These are phyloP conservation scores for Conidiobolus coronatus DNA, from an alignment of 371 early-diverging fungal species.

Conservation along the genomic window DNA sequence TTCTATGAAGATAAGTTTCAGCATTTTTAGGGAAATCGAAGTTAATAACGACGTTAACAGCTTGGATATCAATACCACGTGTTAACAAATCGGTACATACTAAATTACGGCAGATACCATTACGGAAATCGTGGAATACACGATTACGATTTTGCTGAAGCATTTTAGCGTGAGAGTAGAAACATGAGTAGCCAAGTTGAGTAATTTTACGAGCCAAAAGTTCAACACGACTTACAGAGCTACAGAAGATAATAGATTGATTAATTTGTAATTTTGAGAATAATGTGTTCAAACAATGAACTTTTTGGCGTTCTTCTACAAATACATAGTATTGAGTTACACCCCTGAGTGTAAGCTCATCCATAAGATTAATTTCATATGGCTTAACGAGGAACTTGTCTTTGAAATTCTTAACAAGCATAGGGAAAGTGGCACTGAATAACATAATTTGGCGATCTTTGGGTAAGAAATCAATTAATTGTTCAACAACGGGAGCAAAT, in stretches of 20 bases:
- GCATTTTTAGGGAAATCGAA: constrained; percentile 98
- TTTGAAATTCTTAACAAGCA: constrained; percentile 86
- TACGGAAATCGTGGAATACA: constrained; percentile 96
- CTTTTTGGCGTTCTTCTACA: constrained; percentile 95
- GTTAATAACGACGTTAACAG: constrained; percentile 98
- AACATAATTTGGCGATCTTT: constrained; percentile 82
- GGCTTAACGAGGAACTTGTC: constrained; percentile 83
- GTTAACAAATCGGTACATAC: constrained; percentile 95
- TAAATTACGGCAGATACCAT: constrained; percentile 84
- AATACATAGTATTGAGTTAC: constrained; percentile 97
- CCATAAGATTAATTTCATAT: constrained; percentile 97
- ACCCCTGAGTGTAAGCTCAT: constrained; percentile 90
- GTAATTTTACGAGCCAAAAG: constrained; percentile 95
- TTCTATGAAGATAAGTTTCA: constrained; percentile 98
- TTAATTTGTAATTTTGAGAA: constrained; percentile 97
- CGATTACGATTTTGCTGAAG: constrained; percentile 91
- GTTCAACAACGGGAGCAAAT: constrained; percentile 90
- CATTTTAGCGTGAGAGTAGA: constrained; percentile 97
- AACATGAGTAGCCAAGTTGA: constrained; percentile 94
- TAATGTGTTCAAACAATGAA: constrained; percentile 91
- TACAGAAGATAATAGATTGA: constrained; percentile 98
- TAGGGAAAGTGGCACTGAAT: constrained; percentile 96
- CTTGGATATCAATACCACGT: constrained; percentile 98
- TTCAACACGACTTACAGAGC: constrained; percentile 93
- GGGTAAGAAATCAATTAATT: constrained; percentile 65